Evolutionary conservation across 1,139 yeast genomes (phyloP).

Genomic region (Pneumocystis jirovecii): DNA sequence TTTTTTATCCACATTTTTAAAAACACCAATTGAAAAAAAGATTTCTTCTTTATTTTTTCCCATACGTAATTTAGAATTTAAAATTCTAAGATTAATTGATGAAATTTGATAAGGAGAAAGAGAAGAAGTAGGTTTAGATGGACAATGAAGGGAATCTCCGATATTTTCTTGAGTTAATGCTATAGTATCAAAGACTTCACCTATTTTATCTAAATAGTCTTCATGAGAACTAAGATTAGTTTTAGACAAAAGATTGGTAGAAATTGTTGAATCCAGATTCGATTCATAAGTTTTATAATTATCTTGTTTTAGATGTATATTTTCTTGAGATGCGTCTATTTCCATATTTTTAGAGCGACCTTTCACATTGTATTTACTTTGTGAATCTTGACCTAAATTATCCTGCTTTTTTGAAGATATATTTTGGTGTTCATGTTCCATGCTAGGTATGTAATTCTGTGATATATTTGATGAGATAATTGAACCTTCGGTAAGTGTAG

Average conservation of each 20-base stretch:
- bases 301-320: background rate
- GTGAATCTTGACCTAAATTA: background rate
- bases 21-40: slow-evolving; percentile 1
- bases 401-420: background rate
- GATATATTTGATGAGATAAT: background rate
- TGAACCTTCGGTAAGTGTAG: background rate
- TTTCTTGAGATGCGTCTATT: background rate
- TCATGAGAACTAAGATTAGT: background rate
- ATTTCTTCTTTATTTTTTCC: background rate
- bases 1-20: background rate
- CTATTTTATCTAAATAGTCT: background rate
- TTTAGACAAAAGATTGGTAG: background rate
- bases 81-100: background rate
- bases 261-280: background rate
- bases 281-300: background rate
- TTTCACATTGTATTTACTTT: background rate
- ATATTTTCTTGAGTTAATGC: background rate
- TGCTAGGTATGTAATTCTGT: background rate
- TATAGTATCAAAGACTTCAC: background rate
- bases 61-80: background rate
- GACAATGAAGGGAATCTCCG: background rate
- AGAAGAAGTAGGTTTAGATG: background rate
- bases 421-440: background rate
- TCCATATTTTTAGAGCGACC: background rate
- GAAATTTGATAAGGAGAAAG: background rate